Percentiles rank a stretch among this genome's conserved stretches.
Evolutionary conservation across 1,284 basidiomycete species (phyloP).

Genomic region (Thelephora terrestris): DNA sequence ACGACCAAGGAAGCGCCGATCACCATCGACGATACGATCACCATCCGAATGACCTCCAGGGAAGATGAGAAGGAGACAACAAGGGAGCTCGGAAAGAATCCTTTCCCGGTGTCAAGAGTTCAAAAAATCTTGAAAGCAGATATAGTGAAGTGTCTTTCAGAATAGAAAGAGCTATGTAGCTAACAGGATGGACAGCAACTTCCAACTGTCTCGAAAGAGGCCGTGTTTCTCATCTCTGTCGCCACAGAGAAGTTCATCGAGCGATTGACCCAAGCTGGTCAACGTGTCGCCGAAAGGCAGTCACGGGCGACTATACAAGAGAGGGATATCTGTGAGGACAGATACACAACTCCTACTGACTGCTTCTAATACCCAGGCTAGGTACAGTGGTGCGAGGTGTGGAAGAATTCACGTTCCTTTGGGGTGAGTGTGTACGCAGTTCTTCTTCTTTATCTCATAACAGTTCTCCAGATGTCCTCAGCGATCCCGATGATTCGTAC

Average conservation of each 20-base stretch:
- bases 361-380: conserved; percentile 16
- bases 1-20: too few relatives aligned
- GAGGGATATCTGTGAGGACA: conserved; percentile 52
- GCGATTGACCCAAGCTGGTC: conserved; percentile 48
- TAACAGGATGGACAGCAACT: conserved; percentile 43
- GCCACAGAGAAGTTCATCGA: conserved; percentile 75
- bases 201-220: conserved; percentile 61
- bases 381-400: conserved; percentile 51
- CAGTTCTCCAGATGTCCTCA: too few relatives aligned
- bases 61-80: not conserved
- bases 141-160: conserved; percentile 33
- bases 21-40: too few relatives aligned
- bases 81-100: conserved; percentile 41
- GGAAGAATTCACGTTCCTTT: conserved; percentile 68
- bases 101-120: conserved; percentile 62
- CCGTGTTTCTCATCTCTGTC: conserved; percentile 59
- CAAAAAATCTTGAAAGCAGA: conserved; percentile 76
- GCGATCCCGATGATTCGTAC: too few relatives aligned
- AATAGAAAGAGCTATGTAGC: not conserved
- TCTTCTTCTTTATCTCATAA: too few relatives aligned
- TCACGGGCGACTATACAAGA: conserved; percentile 58
- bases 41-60: not conserved
- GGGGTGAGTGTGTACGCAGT: conserved; percentile 28
- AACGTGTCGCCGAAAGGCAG: conserved; percentile 51
- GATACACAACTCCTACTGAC: not conserved